These are phyloP conservation scores for Zygosaccharomyces kombuchaensis DNA, from an alignment of 805 yeast genomes.

Conservation along the genomic window DNA sequence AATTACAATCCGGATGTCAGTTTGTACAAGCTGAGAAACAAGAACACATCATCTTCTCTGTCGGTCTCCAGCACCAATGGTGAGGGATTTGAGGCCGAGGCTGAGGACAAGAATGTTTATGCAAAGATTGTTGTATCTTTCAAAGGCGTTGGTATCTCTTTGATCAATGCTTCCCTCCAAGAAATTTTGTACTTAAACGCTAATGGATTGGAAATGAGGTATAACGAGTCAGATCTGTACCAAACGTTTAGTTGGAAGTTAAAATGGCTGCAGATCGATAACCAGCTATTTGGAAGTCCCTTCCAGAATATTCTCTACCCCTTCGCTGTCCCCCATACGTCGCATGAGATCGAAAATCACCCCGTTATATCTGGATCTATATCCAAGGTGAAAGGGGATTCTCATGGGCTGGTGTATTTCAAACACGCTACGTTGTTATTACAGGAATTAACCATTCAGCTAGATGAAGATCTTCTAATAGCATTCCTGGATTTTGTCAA, in stretches of 20 bases:
- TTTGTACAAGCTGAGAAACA: slow-evolving; percentile 51
- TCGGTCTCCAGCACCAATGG: slow-evolving; percentile 33
- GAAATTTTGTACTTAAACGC: slow-evolving; percentile 83
- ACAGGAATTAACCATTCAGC: slow-evolving; percentile 88
- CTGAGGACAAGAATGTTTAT: slow-evolving; percentile 36
- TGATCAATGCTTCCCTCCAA: slow-evolving; percentile 63
- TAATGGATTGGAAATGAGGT: slow-evolving; percentile 74
- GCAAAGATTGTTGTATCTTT: slow-evolving; percentile 53
- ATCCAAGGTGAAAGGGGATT: slow-evolving; percentile 78
- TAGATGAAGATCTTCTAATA: slow-evolving; percentile 89
- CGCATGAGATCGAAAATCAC: slow-evolving; percentile 77
- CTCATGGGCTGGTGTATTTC: slow-evolving; percentile 84
- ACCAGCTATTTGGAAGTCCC: slow-evolving; percentile 81
- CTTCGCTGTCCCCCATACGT: slow-evolving; percentile 78
- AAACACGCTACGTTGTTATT: slow-evolving; percentile 86
- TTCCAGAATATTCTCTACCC: slow-evolving; percentile 90
- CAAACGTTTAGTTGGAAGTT: slow-evolving; percentile 75
- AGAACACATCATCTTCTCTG: slow-evolving; percentile 31
- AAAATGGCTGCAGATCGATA: slow-evolving; percentile 94
- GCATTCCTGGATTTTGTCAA: slow-evolving; percentile 76
- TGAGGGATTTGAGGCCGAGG: slow-evolving; percentile 51
- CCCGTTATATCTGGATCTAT: slow-evolving; percentile 87
- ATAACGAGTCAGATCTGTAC: slow-evolving; percentile 77
- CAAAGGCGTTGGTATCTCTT: slow-evolving; percentile 84
- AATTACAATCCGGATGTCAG: slow-evolving; percentile 76